Evolutionary conservation across 352 stramenopile species (phyloP).

Genomic region (Phytophthora hibernalis): DNA sequence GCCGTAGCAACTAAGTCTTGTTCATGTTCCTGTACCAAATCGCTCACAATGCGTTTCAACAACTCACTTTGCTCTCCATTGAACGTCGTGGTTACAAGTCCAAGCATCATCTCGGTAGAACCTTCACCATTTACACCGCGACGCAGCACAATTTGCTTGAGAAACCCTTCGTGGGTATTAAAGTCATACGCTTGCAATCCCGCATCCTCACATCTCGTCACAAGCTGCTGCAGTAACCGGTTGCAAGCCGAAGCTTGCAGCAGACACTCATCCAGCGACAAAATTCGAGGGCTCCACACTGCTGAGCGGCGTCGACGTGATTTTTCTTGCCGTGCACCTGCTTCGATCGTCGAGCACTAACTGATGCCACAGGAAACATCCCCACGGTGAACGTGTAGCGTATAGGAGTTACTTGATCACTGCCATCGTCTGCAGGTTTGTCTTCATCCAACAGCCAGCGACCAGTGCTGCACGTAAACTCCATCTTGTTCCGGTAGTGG

Average conservation of each 20-base stretch:
- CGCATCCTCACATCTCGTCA: constrained; percentile 33
- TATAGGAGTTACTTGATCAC: background rate
- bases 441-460: constrained; percentile 69
- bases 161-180: constrained; percentile 56
- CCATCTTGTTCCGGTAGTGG: constrained; percentile 86
- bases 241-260: constrained; percentile 61
- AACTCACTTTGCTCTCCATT: constrained; percentile 40
- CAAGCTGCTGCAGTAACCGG: constrained; percentile 46
- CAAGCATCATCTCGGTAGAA: constrained; percentile 64
- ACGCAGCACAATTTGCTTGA: constrained; percentile 77
- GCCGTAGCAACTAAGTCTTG: background rate
- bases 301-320: constrained; percentile 28
- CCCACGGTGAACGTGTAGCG: constrained; percentile 67
- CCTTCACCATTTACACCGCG: constrained; percentile 40
- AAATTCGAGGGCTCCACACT: constrained; percentile 69
- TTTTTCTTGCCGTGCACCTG: constrained; percentile 44
- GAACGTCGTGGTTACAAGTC: constrained; percentile 64
- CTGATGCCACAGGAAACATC: constrained; percentile 67
- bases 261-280: constrained; percentile 69
- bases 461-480: constrained; percentile 84
- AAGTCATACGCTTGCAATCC: constrained; percentile 68
- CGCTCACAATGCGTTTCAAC: constrained; percentile 43
- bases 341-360: constrained; percentile 50
- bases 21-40: constrained; percentile 37
- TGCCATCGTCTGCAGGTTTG: constrained; percentile 22